Base-by-base conservation (phyloP, 176 grass and related monocot species). In the Carex scoparia region DNA sequence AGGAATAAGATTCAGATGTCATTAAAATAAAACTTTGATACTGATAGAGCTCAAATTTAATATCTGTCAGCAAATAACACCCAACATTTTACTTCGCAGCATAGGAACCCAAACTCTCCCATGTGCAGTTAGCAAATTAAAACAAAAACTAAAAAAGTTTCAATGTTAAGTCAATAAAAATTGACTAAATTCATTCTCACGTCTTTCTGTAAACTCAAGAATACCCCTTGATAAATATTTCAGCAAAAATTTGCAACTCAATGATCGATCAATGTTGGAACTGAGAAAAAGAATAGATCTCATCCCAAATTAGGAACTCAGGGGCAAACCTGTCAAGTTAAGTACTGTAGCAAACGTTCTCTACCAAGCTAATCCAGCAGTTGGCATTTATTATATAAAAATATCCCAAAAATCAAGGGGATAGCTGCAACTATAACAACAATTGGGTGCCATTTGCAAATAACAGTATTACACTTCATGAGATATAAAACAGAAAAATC, bases 1-100 rank as follows among this genome's bases (percentile, higher is more conserved):
- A 62, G n/a, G 69, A 61, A 88, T 62, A 88, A 87, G 10, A 97
- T 70, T 80, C 89, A 77, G 40, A 42, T 60, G 76, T 33, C 76
- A 87, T 74, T 68, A 35, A 10, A 28, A 85, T 30, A 38, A 35
- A 61, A 53, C 23, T 89, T 28, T 62, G 10, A 80, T 44, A 65
- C 65, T 19, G 81, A 76, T 33, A 16, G 79, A 79, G 32, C 49
- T 79, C 55, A 64, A 69, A 46, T 70, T 61, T 60, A 60, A 85
- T 69, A 15, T 27, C 5, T 77, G 55, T 14, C 23, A 55, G 72
- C 72, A 54, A 76, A 76, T 44, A 76, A 30, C 72, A 76, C 10
- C 48, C 38, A 48, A 53, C 48, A 76, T 49, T 76, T 31, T 55
- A 77, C 48, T 77, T 77, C 8, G 31, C 11, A 54, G 48, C 48